phyloP scores from a whole-genome alignment of 768 basidiomycete species.

The Cubamyces sp. region DNA sequence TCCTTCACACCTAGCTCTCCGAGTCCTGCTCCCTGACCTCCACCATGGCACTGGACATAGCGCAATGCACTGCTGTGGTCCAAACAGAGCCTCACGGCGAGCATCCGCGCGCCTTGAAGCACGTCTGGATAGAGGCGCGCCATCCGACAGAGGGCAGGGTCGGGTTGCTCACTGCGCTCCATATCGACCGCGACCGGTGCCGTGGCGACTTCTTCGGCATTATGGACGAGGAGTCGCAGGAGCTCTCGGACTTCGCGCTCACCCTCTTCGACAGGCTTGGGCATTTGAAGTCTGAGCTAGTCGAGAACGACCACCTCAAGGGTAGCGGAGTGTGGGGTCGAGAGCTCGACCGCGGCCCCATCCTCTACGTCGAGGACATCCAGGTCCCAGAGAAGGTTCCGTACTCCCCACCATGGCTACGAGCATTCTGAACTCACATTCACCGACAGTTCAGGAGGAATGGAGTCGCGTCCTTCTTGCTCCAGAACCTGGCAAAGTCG shows the following conservation, averaged over 20 bases:
- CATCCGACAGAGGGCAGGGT: conserved; percentile 17
- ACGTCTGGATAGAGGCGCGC: conserved; percentile 6
- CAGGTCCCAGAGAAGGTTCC: conserved; percentile 30
- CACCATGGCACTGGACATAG: neutral
- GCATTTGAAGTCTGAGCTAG: conserved; percentile 29
- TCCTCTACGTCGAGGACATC: conserved; percentile 37
- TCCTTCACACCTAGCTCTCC: neutral
- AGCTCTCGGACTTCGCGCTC: conserved; percentile 37
- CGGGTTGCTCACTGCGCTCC: conserved; percentile 17
- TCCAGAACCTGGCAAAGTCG: conserved; percentile 16
- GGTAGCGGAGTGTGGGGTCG: conserved; percentile 40
- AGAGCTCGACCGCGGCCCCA: conserved; percentile 34
- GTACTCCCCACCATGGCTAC: too few species aligned
- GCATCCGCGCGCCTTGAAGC: conserved; percentile 3
- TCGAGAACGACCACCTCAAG: conserved; percentile 35
- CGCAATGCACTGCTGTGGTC: neutral
- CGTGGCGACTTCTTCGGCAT: conserved; percentile 10
- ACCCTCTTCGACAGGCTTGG: conserved; percentile 38
- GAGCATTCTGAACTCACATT: neutral
- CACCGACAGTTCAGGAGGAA: conserved; percentile 8
- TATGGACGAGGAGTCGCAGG: conserved; percentile 38
- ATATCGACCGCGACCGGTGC: conserved; percentile 12
- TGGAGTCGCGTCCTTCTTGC: conserved; percentile 18
- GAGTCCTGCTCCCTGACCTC: too few species aligned
- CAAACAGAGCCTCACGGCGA: neutral